phyloP scores from a whole-genome alignment of 1,284 basidiomycete species.

The Pseudozyma thailandica region DNA sequence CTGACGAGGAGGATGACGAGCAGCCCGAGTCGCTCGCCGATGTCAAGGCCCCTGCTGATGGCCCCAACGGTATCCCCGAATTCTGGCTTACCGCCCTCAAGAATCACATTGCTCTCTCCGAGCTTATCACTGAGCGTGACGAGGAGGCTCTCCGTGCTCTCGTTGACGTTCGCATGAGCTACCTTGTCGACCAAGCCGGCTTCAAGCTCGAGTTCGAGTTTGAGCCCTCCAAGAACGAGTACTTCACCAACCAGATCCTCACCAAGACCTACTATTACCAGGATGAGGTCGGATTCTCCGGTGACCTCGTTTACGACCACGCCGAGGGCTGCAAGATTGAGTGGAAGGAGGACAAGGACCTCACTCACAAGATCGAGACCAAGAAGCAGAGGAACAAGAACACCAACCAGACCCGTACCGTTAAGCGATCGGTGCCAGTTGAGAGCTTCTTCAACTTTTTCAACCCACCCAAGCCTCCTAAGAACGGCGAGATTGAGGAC shows the following conservation, averaged over 20 bases:
- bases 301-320: conserved; percentile 94
- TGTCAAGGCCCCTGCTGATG: conserved; percentile 68
- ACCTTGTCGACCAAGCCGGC: conserved; percentile 79
- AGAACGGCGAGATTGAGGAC: conserved; percentile 56
- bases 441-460: conserved; percentile 69
- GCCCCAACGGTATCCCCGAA: conserved; percentile 81
- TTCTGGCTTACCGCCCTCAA: conserved; percentile 98
- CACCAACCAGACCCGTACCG: conserved; percentile 68
- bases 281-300: conserved; percentile 86
- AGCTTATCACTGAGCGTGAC: conserved; percentile 93
- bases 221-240: conserved; percentile 76
- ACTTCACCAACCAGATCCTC: conserved; percentile 83
- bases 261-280: conserved; percentile 97
- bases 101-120: conserved; percentile 86
- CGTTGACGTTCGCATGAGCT: conserved; percentile 77
- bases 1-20: conserved; percentile 72
- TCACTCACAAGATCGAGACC: conserved; percentile 96
- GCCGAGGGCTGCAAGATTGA: conserved; percentile 89
- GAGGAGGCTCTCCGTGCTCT: conserved; percentile 78
- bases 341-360: conserved; percentile 98
- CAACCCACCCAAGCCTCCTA: conserved; percentile 65
- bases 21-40: conserved; percentile 69
- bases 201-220: conserved; percentile 92
- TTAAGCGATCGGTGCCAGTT: conserved; percentile 67
- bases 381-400: conserved; percentile 98